A percentile compares a stretch with the other conserved stretches of the same genome.
Evolutionary conservation across 164 flowering plant species (phyloP).

Genomic region (Tetracentron sinense): DNA sequence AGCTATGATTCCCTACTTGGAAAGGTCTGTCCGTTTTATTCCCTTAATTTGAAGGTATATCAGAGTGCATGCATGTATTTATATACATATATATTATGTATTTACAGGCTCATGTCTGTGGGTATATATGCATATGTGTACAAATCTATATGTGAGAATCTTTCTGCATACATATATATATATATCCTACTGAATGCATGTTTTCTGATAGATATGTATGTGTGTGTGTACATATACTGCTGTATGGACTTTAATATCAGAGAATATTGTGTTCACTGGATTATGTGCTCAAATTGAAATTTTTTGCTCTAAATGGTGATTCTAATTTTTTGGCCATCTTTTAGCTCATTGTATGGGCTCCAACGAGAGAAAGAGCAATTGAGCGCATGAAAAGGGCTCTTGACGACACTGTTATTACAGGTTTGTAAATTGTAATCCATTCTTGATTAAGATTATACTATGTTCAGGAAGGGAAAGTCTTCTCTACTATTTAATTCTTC

Average conservation of each 20-base stretch:
- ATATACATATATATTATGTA: background rate
- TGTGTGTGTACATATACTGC: background rate
- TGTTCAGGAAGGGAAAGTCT: background rate
- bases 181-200: background rate
- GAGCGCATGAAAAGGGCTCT: constrained; percentile 99
- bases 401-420: constrained; percentile 82
- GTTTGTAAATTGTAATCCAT: constrained; percentile 25
- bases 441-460: background rate
- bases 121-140: background rate
- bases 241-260: background rate
- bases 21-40: constrained; percentile 49
- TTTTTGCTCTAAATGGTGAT: background rate
- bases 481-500: background rate
- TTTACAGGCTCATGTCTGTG: background rate
- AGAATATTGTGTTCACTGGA: background rate
- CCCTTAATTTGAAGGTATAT: background rate
- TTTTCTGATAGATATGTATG: background rate
- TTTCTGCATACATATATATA: background rate
- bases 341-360: constrained; percentile 98
- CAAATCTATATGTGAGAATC: background rate
- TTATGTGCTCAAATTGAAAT: background rate
- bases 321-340: constrained; percentile 14
- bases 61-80: background rate
- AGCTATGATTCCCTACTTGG: constrained; percentile 96
- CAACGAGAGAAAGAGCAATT: constrained; percentile 94